Conservation (phyloP, 306 rosid genomes). For the Cucumis hystrix region DNA sequence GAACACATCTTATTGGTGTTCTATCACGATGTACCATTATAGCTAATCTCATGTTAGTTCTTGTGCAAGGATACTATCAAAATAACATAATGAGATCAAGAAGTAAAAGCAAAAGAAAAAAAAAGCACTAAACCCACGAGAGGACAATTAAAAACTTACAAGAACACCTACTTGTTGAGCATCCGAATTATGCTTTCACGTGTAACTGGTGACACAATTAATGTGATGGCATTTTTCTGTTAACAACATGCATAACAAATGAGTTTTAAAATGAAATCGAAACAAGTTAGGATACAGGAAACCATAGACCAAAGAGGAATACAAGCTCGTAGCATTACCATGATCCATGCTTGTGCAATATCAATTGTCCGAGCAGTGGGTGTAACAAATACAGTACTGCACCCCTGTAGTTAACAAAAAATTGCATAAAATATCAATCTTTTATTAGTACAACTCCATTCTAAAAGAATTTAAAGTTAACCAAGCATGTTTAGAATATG, state of each 20-base stretch:
- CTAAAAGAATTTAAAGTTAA: not conserved
- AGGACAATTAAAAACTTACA: slow-evolving; percentile 10
- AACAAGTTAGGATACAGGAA: slow-evolving; percentile 7
- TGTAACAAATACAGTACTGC: slow-evolving; percentile 91
- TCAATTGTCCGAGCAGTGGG: slow-evolving; percentile 96
- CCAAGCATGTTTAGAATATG: not conserved
- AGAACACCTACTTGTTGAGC: slow-evolving; percentile 68
- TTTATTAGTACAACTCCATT: not conserved
- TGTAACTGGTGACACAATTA: slow-evolving; percentile 62
- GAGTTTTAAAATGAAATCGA: not conserved
- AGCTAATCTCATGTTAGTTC: not conserved
- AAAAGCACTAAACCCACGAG: not conserved
- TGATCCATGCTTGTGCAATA: slow-evolving; percentile 83
- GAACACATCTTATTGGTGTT: too few species aligned
- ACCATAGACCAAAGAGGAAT: not conserved
- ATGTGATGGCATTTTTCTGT: slow-evolving; percentile 62
- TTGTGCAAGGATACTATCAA: not conserved
- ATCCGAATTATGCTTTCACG: slow-evolving; percentile 38
- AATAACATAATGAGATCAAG: not conserved
- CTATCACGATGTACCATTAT: too few species aligned
- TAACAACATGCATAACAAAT: not conserved
- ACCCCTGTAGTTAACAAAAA: slow-evolving; percentile 75
- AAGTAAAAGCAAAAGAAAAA: not conserved
- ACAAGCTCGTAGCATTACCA: slow-evolving; percentile 33
- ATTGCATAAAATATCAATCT: not conserved